Evolutionary conservation across 2,329 filamentous ascomycete genomes (phyloP).

Genomic region (Fusarium sp.): DNA sequence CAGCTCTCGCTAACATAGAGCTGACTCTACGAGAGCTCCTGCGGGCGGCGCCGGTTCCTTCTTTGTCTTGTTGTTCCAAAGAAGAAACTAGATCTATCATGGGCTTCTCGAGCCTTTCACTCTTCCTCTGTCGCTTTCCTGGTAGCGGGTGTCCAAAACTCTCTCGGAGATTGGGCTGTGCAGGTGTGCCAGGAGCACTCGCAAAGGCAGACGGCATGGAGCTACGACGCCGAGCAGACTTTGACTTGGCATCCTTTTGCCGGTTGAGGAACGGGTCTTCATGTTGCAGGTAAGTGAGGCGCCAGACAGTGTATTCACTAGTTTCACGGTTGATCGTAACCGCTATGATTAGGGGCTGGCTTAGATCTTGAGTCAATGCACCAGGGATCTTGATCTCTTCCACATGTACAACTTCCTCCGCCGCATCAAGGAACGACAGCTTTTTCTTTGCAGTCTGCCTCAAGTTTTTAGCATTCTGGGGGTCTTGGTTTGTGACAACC

Average conservation of each 20-base stretch:
- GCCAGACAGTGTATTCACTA: slow-evolving; percentile 86
- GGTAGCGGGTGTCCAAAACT: slow-evolving; percentile 74
- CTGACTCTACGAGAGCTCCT: slow-evolving; percentile 83
- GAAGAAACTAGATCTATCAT: slow-evolving; percentile 75
- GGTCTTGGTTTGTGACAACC: slow-evolving; percentile 72
- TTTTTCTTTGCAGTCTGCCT: slow-evolving; percentile 54
- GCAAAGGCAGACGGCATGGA: slow-evolving; percentile 75
- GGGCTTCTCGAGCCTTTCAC: slow-evolving; percentile 62
- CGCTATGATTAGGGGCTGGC: slow-evolving; percentile 73
- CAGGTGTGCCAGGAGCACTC: slow-evolving; percentile 81
- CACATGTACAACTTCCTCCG: slow-evolving; percentile 87
- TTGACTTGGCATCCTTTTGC: slow-evolving; percentile 58
- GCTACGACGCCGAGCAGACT: slow-evolving; percentile 66
- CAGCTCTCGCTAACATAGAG: slow-evolving; percentile 87
- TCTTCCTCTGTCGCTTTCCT: slow-evolving; percentile 65
- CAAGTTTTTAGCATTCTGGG: slow-evolving; percentile 44
- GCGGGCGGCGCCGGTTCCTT: slow-evolving; percentile 62
- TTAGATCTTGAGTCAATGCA: slow-evolving; percentile 48
- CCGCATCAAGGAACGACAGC: slow-evolving; percentile 72
- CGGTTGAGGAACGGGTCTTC: slow-evolving; percentile 66
- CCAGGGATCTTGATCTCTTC: slow-evolving; percentile 73
- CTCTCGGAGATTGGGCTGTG: slow-evolving; percentile 77
- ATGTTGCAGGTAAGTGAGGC: slow-evolving; percentile 78
- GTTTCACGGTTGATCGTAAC: slow-evolving; percentile 84
- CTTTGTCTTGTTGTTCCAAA: slow-evolving; percentile 74